phyloP scores from a whole-genome alignment of 345 rosid species.

The Stellera chamaejasme region DNA sequence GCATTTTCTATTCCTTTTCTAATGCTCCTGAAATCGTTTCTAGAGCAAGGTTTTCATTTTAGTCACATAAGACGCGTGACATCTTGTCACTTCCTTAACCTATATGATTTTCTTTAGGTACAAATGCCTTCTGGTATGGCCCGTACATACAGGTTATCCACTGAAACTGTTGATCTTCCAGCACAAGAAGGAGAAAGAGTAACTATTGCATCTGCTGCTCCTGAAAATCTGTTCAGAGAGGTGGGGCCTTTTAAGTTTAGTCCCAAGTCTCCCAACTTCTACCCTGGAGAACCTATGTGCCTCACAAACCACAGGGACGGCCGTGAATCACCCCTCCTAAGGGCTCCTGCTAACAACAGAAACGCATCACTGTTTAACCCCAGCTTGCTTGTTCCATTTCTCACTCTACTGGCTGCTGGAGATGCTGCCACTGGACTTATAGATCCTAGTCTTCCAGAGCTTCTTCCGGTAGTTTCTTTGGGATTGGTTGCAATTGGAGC shows the following conservation, averaged over 20 bases:
- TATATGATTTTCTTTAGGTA: slow-evolving; percentile 33
- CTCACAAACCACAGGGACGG: slow-evolving; percentile 83
- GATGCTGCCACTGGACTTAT: slow-evolving; percentile 84
- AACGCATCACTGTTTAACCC: slow-evolving; percentile 50
- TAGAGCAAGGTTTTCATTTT: no score
- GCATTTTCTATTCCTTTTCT: background rate
- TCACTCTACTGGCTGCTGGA: slow-evolving; percentile 75
- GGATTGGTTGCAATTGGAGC: slow-evolving; percentile 71
- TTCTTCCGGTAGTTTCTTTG: slow-evolving; percentile 66
- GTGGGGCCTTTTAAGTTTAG: slow-evolving; percentile 76
- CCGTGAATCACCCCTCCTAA: slow-evolving; percentile 48
- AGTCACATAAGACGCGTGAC: no score
- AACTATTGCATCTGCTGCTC: slow-evolving; percentile 83
- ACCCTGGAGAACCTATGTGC: slow-evolving; percentile 88
- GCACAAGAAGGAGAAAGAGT: slow-evolving; percentile 97
- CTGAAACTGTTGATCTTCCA: slow-evolving; percentile 84
- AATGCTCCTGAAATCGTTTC: background rate
- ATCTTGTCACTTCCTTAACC: background rate
- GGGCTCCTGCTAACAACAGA: slow-evolving; percentile 72
- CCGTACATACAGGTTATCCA: slow-evolving; percentile 85
- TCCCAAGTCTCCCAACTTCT: slow-evolving; percentile 66
- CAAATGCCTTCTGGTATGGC: slow-evolving; percentile 84
- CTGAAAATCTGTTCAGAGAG: slow-evolving; percentile 59
- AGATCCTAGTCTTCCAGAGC: slow-evolving; percentile 82
- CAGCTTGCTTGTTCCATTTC: slow-evolving; percentile 50